Base-by-base conservation (phyloP, 371 early-diverging fungal species). In the Blastocladiella emersonii region DNA sequence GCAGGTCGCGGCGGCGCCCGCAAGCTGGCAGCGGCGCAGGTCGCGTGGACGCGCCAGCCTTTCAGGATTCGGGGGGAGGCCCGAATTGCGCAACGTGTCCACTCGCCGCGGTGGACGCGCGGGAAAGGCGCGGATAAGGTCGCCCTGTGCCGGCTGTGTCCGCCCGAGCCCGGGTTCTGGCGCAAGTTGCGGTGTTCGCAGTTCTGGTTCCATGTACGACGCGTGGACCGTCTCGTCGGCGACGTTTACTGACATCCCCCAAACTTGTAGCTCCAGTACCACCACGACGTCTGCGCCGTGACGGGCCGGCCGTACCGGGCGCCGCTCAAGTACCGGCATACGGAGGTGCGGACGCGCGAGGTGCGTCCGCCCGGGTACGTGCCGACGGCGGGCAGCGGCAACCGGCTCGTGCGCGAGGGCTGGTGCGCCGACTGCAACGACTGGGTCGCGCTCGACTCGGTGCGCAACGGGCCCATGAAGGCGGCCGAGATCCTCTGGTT, bases 401-500 rank as follows among this genome's bases (percentile, higher is more conserved):
- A 23, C 12, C 27, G 64, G 21, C 66, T 62, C 32, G 44, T 67
- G 39, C 57, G 64, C 25, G 75, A 76, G 61, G 77, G 79, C 12
- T 60, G 59, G 41, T 76, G 77, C 55, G 66, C 65, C 37, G 39
- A 72, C 0, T 76, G 77, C 66, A 30, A 57, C 17, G 4, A 57
- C 32, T 76, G 77, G 77, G 67, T 76, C 23, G 44, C 64, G n/a
- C 56, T 68, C 10, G 73, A 71, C 37, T 70, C 76, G 64, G 44
- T 65, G n/a, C 60, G 76, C 34, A 63, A 70, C 25, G 65, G 68
- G 35, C 49, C 57, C 48, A 65, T 76, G 32, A 76, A 78, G 17
- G 72, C 72, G 10, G 75, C 75, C 0, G 65, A 76, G 62, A 76
- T 76, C 41, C 75, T 70, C 59, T 76, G 76, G 76, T 76, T 76